Conservation (phyloP, 768 basidiomycete species). For the Mycena sanguinolenta region DNA sequence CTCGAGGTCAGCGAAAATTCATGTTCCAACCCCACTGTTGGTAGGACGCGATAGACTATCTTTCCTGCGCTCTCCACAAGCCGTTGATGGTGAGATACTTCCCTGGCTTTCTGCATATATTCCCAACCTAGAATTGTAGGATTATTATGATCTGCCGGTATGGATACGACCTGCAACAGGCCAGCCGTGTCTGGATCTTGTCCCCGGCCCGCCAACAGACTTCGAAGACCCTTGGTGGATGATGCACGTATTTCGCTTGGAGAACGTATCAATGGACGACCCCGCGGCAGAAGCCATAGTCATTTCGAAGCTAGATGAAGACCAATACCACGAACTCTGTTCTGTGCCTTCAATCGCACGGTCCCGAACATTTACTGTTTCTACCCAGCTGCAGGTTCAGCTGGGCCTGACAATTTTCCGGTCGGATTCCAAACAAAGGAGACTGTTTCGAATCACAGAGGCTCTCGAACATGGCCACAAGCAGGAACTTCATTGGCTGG, state of each 20-base stretch:
- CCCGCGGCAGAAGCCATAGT: background rate
- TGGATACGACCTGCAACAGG: too few species aligned
- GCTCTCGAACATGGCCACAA: background rate
- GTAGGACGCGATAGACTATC: too few species aligned
- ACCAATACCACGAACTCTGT: background rate
- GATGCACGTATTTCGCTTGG: background rate
- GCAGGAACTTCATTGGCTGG: background rate
- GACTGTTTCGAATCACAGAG: background rate
- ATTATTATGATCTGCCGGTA: too few species aligned
- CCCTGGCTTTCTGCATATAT: too few species aligned
- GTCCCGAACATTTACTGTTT: background rate
- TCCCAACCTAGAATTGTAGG: too few species aligned
- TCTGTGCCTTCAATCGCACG: background rate
- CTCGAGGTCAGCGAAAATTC: too few species aligned
- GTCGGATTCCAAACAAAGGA: background rate
- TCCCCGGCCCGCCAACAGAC: too few species aligned
- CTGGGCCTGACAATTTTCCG: background rate
- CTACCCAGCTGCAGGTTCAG: background rate
- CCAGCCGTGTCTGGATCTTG: too few species aligned
- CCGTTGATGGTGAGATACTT: too few species aligned
- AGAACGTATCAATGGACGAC: background rate
- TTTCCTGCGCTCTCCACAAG: too few species aligned
- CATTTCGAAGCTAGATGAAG: background rate
- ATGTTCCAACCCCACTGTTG: too few species aligned
- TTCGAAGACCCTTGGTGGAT: background rate